Evolutionary conservation across 2,329 filamentous ascomycete species (phyloP), one percentile per base, ranked within the genome.

Genomic region (Polychaeton citri): DNA sequence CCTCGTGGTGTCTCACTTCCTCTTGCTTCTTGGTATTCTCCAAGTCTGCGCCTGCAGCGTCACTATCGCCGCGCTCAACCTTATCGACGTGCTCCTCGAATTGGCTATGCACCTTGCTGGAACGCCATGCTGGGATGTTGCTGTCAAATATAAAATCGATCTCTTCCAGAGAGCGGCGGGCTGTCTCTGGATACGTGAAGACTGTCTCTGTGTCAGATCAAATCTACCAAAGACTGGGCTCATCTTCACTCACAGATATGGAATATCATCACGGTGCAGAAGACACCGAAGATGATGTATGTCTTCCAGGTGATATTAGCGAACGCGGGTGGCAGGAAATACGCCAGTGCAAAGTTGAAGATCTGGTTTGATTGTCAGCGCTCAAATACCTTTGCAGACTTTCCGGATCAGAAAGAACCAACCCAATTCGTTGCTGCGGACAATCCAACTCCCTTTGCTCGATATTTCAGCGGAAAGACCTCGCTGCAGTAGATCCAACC

Each of bases 211-310:
- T 68, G 38, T n/a, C n/a, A n/a, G n/a, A n/a, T n/a, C n/a, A n/a
- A 69, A 50, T 4, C 55, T 48, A 1, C 64, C 63, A 36, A 68
- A 69, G n/a, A 67, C 38, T 21, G n/a, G n/a, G n/a, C n/a, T n/a
- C n/a, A n/a, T n/a, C n/a, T n/a, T n/a, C n/a, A n/a, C n/a, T n/a
- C n/a, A n/a, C n/a, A 26, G n/a, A 45, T 45, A 24, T 45, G 42
- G 20, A 46, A 42, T 4, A 75, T 74, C 45, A 81, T 80, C 8
- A 66, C 64, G 1, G 68, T 68, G 51, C 79, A 80, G 63, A 84
- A 82, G 9, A 74, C 67, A 12, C 69, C 81, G 50, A 87, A 87
- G 43, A 87, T 66, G 55, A 85, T 71, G 56, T 85, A 71, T 2
- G 70, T 58, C 43, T 67, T 67, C 60, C 66, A 76, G 10, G 61